Conservation (phyloP, 805 yeast species). For the Jamesozyma gamospora region DNA sequence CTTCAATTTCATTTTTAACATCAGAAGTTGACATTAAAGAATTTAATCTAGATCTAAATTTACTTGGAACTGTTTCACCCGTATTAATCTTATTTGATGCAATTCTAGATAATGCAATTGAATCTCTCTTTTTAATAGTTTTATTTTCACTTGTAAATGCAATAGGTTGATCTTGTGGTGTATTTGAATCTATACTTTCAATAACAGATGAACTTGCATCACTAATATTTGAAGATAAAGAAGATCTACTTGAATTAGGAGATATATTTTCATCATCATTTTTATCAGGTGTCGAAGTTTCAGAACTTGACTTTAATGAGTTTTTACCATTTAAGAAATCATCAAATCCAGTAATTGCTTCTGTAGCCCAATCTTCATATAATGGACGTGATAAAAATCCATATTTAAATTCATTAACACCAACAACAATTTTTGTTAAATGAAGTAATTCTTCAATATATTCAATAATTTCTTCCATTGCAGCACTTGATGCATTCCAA, state of each 20-base stretch:
- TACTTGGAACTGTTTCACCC: constrained; percentile 18
- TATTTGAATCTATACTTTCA: not conserved
- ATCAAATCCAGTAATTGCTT: constrained; percentile 32
- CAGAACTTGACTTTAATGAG: not conserved
- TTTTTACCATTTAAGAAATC: constrained; percentile 13
- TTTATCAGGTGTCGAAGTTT: not conserved
- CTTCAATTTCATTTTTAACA: constrained; percentile 1
- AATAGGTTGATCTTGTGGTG: constrained; percentile 3
- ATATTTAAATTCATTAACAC: constrained; percentile 40
- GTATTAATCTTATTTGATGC: constrained; percentile 19
- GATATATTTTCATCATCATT: not conserved
- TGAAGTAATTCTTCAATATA: constrained; percentile 39
- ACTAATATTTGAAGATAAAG: not conserved
- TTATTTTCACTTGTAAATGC: constrained; percentile 7
- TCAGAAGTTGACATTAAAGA: constrained; percentile 30
- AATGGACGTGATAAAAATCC: constrained; percentile 42
- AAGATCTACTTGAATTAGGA: not conserved
- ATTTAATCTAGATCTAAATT: constrained; percentile 29
- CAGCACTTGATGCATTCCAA: constrained; percentile 45
- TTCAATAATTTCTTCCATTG: constrained; percentile 40
- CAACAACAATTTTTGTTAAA: constrained; percentile 35
- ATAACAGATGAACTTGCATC: not conserved
- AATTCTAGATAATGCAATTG: constrained; percentile 19
- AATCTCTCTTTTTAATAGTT: constrained; percentile 4
- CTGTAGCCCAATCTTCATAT: constrained; percentile 34